Conservation (phyloP, 805 yeast genomes). For the Lachancea waltii region DNA sequence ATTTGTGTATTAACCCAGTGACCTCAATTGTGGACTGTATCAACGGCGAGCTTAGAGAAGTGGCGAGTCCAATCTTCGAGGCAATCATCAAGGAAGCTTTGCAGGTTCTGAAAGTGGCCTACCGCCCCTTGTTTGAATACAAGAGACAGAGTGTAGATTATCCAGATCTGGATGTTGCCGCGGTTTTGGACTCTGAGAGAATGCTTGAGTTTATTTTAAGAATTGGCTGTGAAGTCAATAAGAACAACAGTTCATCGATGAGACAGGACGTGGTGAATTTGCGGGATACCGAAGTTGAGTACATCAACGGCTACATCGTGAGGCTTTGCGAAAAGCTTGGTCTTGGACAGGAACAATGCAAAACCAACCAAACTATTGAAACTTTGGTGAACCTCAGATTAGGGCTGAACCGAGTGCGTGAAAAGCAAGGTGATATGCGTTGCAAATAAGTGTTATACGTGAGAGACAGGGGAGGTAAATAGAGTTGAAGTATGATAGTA, state of each 20-base stretch:
- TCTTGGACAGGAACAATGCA: constrained; percentile 20
- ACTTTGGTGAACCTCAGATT: constrained; percentile 33
- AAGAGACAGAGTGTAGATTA: constrained; percentile 16
- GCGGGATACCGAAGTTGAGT: constrained; percentile 69
- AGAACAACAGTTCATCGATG: constrained; percentile 48
- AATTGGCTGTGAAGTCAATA: constrained; percentile 42
- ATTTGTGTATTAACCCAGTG: constrained; percentile 77
- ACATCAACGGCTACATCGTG: constrained; percentile 75
- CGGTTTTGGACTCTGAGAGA: constrained; percentile 28
- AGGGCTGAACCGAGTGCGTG: constrained; percentile 24
- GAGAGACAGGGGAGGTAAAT: too few species aligned
- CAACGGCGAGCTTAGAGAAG: constrained; percentile 67
- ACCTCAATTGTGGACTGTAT: constrained; percentile 71
- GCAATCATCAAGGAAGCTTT: constrained; percentile 33
- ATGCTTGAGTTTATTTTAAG: constrained; percentile 34
- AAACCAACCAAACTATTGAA: constrained; percentile 31
- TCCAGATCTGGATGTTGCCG: constrained; percentile 26
- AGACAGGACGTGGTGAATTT: constrained; percentile 47
- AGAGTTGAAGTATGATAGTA: too few species aligned
- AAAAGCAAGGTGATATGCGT: constrained; percentile 9
- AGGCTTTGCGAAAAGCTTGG: constrained; percentile 44
- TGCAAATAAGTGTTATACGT: too few species aligned
- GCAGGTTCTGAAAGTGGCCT: constrained; percentile 27
- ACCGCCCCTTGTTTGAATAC: constrained; percentile 26
- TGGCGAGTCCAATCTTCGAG: constrained; percentile 34